Percentiles rank a stretch among this genome's conserved stretches.
These are phyloP conservation scores for Aspergillus sp. DNA, from an alignment of 2,329 filamentous ascomycete genomes.

Conservation along the genomic window DNA sequence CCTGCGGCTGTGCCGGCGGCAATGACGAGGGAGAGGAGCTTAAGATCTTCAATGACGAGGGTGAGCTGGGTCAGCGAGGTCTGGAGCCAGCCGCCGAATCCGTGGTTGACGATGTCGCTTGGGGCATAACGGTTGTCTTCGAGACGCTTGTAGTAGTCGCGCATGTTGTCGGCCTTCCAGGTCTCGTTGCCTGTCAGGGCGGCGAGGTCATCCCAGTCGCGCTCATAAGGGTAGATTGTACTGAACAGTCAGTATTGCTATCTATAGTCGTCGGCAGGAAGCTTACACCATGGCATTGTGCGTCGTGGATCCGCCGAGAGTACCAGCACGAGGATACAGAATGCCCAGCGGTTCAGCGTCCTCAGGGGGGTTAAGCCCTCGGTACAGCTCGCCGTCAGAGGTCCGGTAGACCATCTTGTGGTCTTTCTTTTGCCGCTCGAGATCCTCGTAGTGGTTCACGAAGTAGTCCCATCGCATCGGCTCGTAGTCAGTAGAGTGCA, in stretches of 20 bases:
- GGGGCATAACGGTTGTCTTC: constrained; percentile 56
- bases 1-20: constrained; percentile 56
- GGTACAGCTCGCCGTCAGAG: constrained; percentile 52
- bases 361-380: constrained; percentile 53
- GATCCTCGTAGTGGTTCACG: constrained; percentile 34
- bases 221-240: constrained; percentile 57
- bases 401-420: constrained; percentile 44
- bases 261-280: background rate
- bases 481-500: constrained; percentile 28
- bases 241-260: background rate
- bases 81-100: constrained; percentile 28
- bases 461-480: constrained; percentile 36
- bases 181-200: constrained; percentile 60
- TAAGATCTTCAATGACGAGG: constrained; percentile 54
- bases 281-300: constrained; percentile 59
- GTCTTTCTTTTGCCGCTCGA: constrained; percentile 28
- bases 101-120: constrained; percentile 47
- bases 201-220: constrained; percentile 61
- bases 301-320: constrained; percentile 58
- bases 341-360: constrained; percentile 55
- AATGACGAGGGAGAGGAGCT: constrained; percentile 54
- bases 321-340: constrained; percentile 59
- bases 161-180: constrained; percentile 60
- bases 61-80: constrained; percentile 40
- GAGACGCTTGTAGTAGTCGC: constrained; percentile 54